These are phyloP conservation scores for Mycena alexandri DNA, from an alignment of 768 basidiomycete species.

Conservation along the genomic window DNA sequence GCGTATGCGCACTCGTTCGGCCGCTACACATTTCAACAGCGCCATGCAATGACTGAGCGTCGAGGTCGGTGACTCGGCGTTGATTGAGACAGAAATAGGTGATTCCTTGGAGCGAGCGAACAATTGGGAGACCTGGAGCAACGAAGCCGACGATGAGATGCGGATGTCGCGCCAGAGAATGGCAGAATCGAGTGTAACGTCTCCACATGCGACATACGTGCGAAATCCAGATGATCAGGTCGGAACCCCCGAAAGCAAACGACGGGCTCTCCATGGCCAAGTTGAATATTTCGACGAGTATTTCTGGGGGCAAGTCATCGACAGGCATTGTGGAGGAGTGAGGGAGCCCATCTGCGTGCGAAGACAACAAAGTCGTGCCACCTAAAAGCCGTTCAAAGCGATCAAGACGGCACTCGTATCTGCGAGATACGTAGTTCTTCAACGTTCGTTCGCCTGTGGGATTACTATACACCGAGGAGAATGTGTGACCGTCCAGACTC, in stretches of 20 bases:
- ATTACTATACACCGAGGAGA: too few species aligned
- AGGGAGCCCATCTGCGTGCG: too few species aligned
- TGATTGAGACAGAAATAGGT: slow-evolving; percentile 10
- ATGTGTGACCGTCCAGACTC: too few species aligned
- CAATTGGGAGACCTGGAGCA: slow-evolving; percentile 6
- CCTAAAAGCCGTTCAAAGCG: too few species aligned
- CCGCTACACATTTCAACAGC: background rate
- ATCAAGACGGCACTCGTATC: too few species aligned
- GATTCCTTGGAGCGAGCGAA: background rate
- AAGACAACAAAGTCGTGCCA: too few species aligned
- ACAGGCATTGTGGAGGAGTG: slow-evolving; percentile 10
- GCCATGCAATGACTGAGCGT: slow-evolving; percentile 1
- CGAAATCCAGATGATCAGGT: slow-evolving; percentile 3
- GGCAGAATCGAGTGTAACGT: slow-evolving; percentile 1
- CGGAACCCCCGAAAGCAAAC: slow-evolving; percentile 10
- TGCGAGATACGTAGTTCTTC: too few species aligned
- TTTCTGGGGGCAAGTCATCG: slow-evolving; percentile 16
- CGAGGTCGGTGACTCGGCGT: background rate
- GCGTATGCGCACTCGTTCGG: slow-evolving; percentile 4
- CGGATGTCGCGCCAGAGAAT: slow-evolving; percentile 22
- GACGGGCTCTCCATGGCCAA: slow-evolving; percentile 1
- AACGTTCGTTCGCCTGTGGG: too few species aligned
- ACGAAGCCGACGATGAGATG: slow-evolving; percentile 7
- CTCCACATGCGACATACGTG: slow-evolving; percentile 24
- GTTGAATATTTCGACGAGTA: slow-evolving; percentile 19